phyloP scores from a whole-genome alignment of 441 rosid species.

The Gossypium lobatum region DNA sequence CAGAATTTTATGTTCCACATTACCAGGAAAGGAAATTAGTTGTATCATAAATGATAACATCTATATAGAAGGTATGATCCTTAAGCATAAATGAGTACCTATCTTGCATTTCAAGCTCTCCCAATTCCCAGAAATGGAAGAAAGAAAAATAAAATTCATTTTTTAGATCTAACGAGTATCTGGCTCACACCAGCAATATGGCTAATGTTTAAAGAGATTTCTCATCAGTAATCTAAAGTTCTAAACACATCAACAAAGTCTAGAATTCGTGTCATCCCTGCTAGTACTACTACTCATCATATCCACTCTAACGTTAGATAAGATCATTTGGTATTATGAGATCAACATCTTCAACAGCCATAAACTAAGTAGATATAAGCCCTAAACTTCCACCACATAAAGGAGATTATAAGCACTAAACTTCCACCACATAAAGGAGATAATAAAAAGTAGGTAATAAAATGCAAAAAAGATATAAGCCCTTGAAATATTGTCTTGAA shows the following conservation, averaged over 20 bases:
- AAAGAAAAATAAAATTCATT: neutral
- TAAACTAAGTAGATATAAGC: neutral
- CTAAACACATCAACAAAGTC: neutral
- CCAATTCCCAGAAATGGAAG: neutral
- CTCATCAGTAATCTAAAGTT: neutral
- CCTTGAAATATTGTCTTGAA: neutral
- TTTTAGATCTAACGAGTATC: neutral
- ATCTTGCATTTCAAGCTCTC: neutral
- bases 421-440: no score
- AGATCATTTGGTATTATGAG: neutral
- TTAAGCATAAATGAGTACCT: neutral
- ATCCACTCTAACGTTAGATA: neutral
- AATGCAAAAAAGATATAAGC: neutral
- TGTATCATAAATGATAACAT: neutral
- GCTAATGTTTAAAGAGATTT: neutral
- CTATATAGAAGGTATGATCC: neutral
- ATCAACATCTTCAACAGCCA: neutral
- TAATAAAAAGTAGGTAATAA: neutral
- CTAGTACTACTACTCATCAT: neutral
- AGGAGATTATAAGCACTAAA: neutral
- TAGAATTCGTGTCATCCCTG: neutral
- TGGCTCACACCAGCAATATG: neutral
- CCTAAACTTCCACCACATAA: neutral
- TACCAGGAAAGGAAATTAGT: neutral
- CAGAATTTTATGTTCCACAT: neutral